phyloP scores from a whole-genome alignment of 2,329 filamentous ascomycete species.

The Beauveria varroae region DNA sequence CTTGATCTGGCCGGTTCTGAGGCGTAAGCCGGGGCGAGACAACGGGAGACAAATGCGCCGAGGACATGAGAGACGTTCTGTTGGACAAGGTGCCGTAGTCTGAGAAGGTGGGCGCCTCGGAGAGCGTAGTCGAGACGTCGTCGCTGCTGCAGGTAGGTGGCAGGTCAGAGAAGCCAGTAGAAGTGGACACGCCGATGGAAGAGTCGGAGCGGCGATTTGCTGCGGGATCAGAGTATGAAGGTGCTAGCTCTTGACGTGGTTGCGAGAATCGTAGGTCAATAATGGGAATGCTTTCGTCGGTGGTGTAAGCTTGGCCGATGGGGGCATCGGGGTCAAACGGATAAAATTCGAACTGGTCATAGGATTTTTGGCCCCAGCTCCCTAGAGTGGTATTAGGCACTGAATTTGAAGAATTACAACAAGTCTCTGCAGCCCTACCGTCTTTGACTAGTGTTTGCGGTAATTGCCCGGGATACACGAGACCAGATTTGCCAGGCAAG shows the following conservation, averaged over 20 bases:
- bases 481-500: neutral
- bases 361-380: constrained; percentile 46
- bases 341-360: constrained; percentile 48
- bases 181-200: constrained; percentile 65
- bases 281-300: constrained; percentile 56
- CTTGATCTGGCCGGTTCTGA: constrained; percentile 52
- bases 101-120: constrained; percentile 61
- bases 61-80: constrained; percentile 62
- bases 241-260: constrained; percentile 40
- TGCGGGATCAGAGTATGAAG: constrained; percentile 42
- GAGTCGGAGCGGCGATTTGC: constrained; percentile 61
- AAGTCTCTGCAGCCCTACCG: neutral
- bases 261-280: constrained; percentile 50
- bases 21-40: constrained; percentile 61
- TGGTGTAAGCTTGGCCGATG: constrained; percentile 55
- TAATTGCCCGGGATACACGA: constrained; percentile 3
- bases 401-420: neutral
- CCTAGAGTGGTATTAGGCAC: constrained; percentile 14
- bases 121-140: constrained; percentile 58
- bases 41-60: constrained; percentile 64
- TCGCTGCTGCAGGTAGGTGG: constrained; percentile 50
- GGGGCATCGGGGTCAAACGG: constrained; percentile 48
- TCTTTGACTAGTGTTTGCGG: constrained; percentile 5
- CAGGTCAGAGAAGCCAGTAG: constrained; percentile 58
- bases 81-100: constrained; percentile 62